Evolutionary conservation across 257 asterid genomes (phyloP).

Genomic region (Linaria vulgaris): DNA sequence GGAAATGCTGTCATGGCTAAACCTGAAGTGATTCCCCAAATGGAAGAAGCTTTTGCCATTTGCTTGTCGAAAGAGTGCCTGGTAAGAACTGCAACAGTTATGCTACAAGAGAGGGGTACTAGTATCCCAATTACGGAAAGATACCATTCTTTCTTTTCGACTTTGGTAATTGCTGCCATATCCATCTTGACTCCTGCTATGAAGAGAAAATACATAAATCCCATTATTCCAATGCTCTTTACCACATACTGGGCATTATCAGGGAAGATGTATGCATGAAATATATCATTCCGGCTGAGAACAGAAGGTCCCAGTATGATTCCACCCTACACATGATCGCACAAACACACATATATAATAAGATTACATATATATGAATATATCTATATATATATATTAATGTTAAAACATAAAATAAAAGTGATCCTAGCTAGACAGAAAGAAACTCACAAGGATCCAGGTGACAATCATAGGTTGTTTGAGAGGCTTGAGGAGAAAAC

Average conservation of each 20-base stretch:
- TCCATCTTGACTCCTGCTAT: conserved; percentile 68
- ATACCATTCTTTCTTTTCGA: conserved; percentile 57
- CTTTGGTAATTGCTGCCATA: conserved; percentile 29
- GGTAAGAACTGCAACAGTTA: conserved; percentile 27
- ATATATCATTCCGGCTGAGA: conserved; percentile 46
- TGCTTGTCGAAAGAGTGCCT: conserved; percentile 35
- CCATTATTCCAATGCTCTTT: conserved; percentile 55
- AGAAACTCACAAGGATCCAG: conserved; percentile 66
- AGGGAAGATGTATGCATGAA: conserved; percentile 44
- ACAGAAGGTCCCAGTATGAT: conserved; percentile 73
- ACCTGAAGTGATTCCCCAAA: conserved; percentile 51
- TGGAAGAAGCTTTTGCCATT: conserved; percentile 34
- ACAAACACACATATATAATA: not conserved
- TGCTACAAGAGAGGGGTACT: conserved; percentile 37
- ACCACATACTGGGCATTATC: conserved; percentile 37
- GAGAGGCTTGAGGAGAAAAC: conserved; percentile 68
- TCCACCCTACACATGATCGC: conserved; percentile 55
- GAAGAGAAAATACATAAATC: conserved; percentile 81
- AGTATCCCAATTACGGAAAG: conserved; percentile 34
- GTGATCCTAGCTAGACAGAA: too few species aligned
- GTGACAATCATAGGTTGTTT: conserved; percentile 65
- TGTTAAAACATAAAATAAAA: too few species aligned
- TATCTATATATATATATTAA: too few species aligned
- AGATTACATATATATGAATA: too few species aligned
- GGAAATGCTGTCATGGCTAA: conserved; percentile 64